These are phyloP conservation scores for Furcasterigmium sp. DNA, from an alignment of 2,329 filamentous ascomycete species.

Conservation along the genomic window DNA sequence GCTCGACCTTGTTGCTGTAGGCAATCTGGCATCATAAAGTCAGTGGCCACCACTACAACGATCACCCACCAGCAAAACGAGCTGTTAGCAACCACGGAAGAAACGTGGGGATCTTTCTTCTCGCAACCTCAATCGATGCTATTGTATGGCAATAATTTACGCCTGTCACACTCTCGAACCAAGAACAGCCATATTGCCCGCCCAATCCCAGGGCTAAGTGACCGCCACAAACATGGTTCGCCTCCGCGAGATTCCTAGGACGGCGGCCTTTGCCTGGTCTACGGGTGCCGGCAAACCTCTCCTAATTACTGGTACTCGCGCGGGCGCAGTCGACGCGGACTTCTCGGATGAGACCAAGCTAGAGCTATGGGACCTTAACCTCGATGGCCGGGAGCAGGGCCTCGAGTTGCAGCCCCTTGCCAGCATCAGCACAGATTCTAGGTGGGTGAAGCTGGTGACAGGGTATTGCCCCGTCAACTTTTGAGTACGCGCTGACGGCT, in stretches of 20 bases:
- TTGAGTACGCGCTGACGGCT: background rate
- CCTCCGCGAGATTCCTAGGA: constrained; percentile 92
- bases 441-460: constrained; percentile 45
- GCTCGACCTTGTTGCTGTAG: constrained; percentile 11
- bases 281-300: constrained; percentile 73
- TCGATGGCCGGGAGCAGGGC: constrained; percentile 70
- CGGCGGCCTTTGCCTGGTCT: constrained; percentile 96
- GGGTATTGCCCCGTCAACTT: background rate
- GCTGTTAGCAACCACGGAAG: too few relatives aligned
- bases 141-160: too few relatives aligned
- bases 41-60: constrained; percentile 6
- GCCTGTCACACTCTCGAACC: background rate
- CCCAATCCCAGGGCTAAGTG: constrained; percentile 11
- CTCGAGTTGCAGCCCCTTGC: constrained; percentile 82
- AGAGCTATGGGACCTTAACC: constrained; percentile 89
- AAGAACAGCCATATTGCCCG: background rate
- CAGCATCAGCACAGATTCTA: constrained; percentile 82
- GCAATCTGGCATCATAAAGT: constrained; percentile 15
- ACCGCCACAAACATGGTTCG: constrained; percentile 70
- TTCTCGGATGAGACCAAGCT: constrained; percentile 97
- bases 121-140: too few relatives aligned
- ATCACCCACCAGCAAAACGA: too few relatives aligned
- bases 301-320: constrained; percentile 88
- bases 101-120: too few relatives aligned
- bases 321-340: constrained; percentile 91